Evolutionary conservation across 495 filamentous ascomycete genomes (phyloP), one percentile per base, ranked within the genome.

Genomic region (Lentithecium fluviatile): DNA sequence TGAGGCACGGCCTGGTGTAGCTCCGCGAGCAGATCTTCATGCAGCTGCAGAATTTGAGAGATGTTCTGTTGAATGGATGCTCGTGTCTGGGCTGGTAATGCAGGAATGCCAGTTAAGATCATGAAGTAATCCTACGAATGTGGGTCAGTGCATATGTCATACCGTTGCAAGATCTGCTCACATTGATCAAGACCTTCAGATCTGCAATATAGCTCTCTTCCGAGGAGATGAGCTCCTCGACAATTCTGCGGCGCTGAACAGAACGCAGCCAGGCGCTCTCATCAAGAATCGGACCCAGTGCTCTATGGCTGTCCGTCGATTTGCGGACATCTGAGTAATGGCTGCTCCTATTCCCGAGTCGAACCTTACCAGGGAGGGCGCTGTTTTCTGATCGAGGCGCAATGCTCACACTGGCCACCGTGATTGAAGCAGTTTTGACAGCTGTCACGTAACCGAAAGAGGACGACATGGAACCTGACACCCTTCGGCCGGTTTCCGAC

Each of bases 121-220:
- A 82, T 84, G 52, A 86, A 80, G 73, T 88, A 89, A 48, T 87
- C 83, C 85, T 88, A 51, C 5, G 24, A 20, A 34, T 0, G 29
- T 17, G 13, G 6, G 40, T 57, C 25, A 43, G 23, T 15, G n/a
- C n/a, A n/a, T n/a, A n/a, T n/a, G n/a, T n/a, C n/a, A n/a, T n/a
- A n/a, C n/a, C n/a, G n/a, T n/a, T n/a, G n/a, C n/a, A n/a, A 10
- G 12, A 5, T 32, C 1, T 19, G 26, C 80, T 67, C 76, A 95
- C 94, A 70, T 92, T 90, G 66, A 87, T 83, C 56, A 98, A 77
- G 50, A 92, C 88, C 66, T 89, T 89, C 52, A 97, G 72, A 61
- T 95, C 93, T 17, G 83, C 83, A 55, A 97, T 82, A 74, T 97
- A 97, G 64, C 88, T 85, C 68, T 92, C 87, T 73, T 97, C 94